Base-by-base conservation (phyloP, 176 grass and related monocot species). In the Saccharum officinarum region DNA sequence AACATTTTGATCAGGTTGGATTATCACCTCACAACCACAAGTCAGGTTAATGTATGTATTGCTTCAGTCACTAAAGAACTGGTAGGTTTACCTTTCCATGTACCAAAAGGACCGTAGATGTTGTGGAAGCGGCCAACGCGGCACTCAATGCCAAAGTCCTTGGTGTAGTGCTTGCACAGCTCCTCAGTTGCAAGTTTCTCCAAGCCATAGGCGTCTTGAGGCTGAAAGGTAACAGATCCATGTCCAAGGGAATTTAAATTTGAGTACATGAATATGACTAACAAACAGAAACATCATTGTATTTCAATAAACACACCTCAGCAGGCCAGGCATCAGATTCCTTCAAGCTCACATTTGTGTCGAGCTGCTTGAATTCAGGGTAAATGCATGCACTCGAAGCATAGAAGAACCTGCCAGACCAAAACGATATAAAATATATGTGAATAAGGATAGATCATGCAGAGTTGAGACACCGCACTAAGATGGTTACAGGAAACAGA, bases 91-190 rank as follows among this genome's bases (percentile, higher is more conserved):
- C 95, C 93, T 90, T 98, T 98, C 95, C 95, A 98, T 90, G 93
- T 98, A 69, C 93, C 95, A 16, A 95, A 98, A 46, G 95, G 95
- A 36, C 95, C 95, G 84, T 98, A 98, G 44, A 98, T 98, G 77
- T 98, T 98, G 57, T 98, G 95, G 84, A 98, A 98, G 57, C 93
- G 91, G 4, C 95, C 95, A 73, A 98, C 22, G 1, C 95, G 85
- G 59, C 95, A 98, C 63, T 95, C 95, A 41, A 98, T 98, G 72
- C 76, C 87, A 42, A 98, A 98, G 82, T 95, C 95, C 85, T 98
- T 98, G 49, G 91, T 98, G 91, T 98, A 98, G 69, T 98, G 95
- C 87, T 98, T 98, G 95, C 95, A 98, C 44, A 98, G 83, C 88
- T 98, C 95, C 85, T 98, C 95, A 1, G 89, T 95, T 39, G 93